Base-by-base conservation (phyloP, 192 early-diverging fungal species). In the Lunasporangiospora selenospora region DNA sequence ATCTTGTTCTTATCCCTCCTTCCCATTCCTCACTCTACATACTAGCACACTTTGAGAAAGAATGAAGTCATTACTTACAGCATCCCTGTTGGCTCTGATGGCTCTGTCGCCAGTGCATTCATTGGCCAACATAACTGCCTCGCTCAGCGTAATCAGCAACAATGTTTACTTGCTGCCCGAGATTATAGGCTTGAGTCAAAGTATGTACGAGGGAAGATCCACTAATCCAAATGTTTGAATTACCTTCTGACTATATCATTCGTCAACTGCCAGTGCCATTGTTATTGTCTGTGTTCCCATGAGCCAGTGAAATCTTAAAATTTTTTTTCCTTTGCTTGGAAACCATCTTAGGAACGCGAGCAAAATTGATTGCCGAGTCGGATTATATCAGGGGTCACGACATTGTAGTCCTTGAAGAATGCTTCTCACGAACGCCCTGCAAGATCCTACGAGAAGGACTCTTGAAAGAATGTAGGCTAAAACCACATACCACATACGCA, bases 141-240 rank as follows among this genome's bases (percentile, higher is more conserved):
- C 49, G 49, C 21, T 51, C 16, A 53, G 36, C 4, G 51, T 53
- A 4, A 18, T 53, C 19, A 53, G 19, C 13, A 53, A 53, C 36
- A 53, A 53, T 26, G 51, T 53, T 5, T 53, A 38, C 51, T 53
- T 53, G 21, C 26, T 53, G 15, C 15, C 51, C 37, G 51, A 53
- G 23, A 8, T 53, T 18, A 3, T 39, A 3, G 39, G 39, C 36
- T 53, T 33, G 51, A 37, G 51, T 23, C 51, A 53, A 39, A 10
- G 51, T 53, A 50, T 15, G 31, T 15, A 33, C 16, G n/a, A n/a
- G n/a, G n/a, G n/a, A n/a, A n/a, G n/a, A n/a, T n/a, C n/a, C n/a
- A n/a, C n/a, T n/a, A n/a, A n/a, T n/a, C n/a, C n/a, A n/a, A n/a
- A n/a, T n/a, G n/a, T n/a, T n/a, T n/a, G n/a, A n/a, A n/a, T n/a